Base-by-base conservation (phyloP, 768 basidiomycete species). In the Lactifluus piperatus region DNA sequence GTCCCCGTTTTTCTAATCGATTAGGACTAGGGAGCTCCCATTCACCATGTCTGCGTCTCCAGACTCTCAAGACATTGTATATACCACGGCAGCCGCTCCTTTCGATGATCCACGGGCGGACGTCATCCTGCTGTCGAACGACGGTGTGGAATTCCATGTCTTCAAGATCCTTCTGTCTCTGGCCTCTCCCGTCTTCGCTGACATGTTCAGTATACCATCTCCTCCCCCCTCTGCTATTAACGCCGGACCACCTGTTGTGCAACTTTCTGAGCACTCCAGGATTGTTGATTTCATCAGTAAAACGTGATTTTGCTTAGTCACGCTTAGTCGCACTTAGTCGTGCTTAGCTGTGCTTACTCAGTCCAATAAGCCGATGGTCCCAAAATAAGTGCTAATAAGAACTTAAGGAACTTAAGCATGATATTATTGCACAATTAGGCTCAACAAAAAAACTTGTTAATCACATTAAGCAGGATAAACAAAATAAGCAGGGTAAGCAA, bases 101-200 rank as follows among this genome's bases (percentile, higher is more conserved):
- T 61, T 61, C 54, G 32, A 61, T 22, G 47, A 56, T 16, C 5
- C 36, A 4, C 32, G 43, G 4, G 54, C 54, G 5, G 59, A 61
- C 49, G 3, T 61, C 5, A 56, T 61, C n/a, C 27, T 61, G 27
- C 37, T 27, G 13, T 46, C 58, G n/a, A 47, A 14, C 8, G 54
- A 60, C 18, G 47, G 54, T 6, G 41, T 60, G 6, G 26, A 60
- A 26, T 60, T 60, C 29, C 58, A 18, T 29, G 46, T 60, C 32
- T 45, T 48, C 30, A 54, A 56, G 48, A 24, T 41, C 36, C 16
- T 60, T 16, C 58, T 60, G 20, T 60, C 58, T n/a, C 14, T 60
- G 9, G 34, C 39, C 13, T 61, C 59, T 10, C 24, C 59, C 4
- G 1, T 61, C 5, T 61, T 61, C 59, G 34, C 39, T 2, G 59